Conservation (phyloP, 192 early-diverging fungal species). For the Paraglomus occultum region DNA sequence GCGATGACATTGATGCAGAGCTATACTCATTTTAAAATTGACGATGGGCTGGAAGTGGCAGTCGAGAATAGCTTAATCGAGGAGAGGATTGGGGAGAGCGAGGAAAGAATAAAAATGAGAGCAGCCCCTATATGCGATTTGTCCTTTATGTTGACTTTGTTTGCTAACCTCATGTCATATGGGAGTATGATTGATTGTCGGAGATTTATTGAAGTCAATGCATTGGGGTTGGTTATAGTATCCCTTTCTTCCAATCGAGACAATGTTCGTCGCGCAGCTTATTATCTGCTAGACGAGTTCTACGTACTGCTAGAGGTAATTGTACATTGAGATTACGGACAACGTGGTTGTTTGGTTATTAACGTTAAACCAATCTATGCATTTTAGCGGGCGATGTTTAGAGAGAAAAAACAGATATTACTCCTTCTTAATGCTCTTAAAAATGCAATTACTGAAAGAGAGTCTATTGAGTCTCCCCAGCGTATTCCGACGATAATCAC, state of each 20-base stretch:
- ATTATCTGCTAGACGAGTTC: conserved; percentile 65
- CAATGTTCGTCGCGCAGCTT: conserved; percentile 58
- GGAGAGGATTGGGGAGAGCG: conserved; percentile 24
- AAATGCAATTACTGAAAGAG: conserved; percentile 60
- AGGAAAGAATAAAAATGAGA: conserved; percentile 11
- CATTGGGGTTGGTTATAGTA: conserved; percentile 65
- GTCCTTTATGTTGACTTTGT: conserved; percentile 68
- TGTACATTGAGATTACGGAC: neutral
- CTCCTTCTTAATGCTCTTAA: conserved; percentile 65
- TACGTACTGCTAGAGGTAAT: conserved; percentile 56
- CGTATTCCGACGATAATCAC: conserved; percentile 65
- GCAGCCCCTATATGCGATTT: conserved; percentile 59
- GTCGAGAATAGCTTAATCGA: neutral
- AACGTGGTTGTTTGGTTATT: neutral
- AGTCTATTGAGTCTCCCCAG: conserved; percentile 37
- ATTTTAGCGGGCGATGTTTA: conserved; percentile 44
- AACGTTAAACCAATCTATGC: conserved; percentile 14
- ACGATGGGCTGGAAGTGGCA: conserved; percentile 36
- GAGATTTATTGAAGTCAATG: conserved; percentile 65
- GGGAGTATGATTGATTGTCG: conserved; percentile 57
- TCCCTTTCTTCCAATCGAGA: conserved; percentile 55
- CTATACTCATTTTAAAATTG: conserved; percentile 51
- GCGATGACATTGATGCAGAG: conserved; percentile 61
- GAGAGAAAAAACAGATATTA: conserved; percentile 70
- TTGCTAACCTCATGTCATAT: conserved; percentile 51